A percentile compares a stretch with the other conserved stretches of the same genome.
phyloP scores from a whole-genome alignment of 2,329 filamentous ascomycete species.

The Beauveria asiatica region DNA sequence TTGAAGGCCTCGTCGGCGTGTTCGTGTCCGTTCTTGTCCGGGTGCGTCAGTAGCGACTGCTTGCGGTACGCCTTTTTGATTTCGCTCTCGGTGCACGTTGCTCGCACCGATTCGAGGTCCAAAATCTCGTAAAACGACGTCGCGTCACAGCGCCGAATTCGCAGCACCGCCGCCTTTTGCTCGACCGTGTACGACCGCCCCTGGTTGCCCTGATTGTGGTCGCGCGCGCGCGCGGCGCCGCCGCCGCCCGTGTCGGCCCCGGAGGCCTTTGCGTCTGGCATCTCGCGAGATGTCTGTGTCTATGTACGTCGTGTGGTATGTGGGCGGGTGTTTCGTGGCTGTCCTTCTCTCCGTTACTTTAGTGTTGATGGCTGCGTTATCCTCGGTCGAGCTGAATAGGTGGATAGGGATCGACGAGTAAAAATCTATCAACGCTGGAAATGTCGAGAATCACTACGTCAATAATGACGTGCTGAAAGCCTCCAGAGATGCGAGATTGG shows the following conservation, averaged over 20 bases:
- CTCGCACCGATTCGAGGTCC: slow-evolving; percentile 55
- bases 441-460: not conserved
- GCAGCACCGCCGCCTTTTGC: slow-evolving; percentile 83
- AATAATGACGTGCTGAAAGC: not conserved
- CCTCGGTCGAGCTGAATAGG: not conserved
- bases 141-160: slow-evolving; percentile 73
- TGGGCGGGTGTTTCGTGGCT: not conserved
- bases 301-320: not conserved
- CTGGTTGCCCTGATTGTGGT: slow-evolving; percentile 69
- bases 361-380: not conserved
- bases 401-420: not conserved
- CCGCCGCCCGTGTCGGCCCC: slow-evolving; percentile 40
- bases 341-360: no score
- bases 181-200: slow-evolving; percentile 75
- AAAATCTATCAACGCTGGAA: not conserved
- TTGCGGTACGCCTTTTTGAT: slow-evolving; percentile 98
- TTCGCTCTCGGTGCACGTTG: slow-evolving; percentile 66
- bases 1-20: slow-evolving; percentile 98
- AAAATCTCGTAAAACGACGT: slow-evolving; percentile 97
- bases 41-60: slow-evolving; percentile 87
- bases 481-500: not conserved
- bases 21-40: slow-evolving; percentile 96
- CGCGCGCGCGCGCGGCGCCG: slow-evolving; percentile 40
- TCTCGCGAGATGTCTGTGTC: not conserved
- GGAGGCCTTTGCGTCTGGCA: slow-evolving; percentile 38